Evolutionary conservation across 2,329 filamentous ascomycete genomes (phyloP).

Genomic region (Neonectria magnoliae): DNA sequence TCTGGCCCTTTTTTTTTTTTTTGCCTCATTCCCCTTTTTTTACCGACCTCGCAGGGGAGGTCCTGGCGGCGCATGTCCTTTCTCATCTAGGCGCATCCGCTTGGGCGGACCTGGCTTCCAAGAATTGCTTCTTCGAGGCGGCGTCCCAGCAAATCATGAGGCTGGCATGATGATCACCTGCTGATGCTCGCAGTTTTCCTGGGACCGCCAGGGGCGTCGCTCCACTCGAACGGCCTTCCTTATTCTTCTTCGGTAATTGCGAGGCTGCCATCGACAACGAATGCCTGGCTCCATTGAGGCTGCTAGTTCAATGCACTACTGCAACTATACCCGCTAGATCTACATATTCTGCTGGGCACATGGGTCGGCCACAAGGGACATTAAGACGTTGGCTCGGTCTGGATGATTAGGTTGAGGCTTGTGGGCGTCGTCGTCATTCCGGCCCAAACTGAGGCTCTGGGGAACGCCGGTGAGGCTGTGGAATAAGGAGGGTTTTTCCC

Average conservation of each 20-base stretch:
- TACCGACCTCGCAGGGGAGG: conserved; percentile 10
- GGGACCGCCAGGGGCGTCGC: neutral
- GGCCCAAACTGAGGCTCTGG: conserved; percentile 20
- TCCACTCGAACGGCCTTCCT: conserved; percentile 5
- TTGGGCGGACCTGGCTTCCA: conserved; percentile 28
- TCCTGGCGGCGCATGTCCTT: conserved; percentile 18
- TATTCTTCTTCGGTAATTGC: conserved; percentile 9
- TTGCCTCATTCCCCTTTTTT: conserved; percentile 12
- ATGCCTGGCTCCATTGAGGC: neutral
- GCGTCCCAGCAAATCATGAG: conserved; percentile 29
- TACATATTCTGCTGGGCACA: conserved; percentile 10
- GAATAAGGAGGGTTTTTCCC: conserved; percentile 5
- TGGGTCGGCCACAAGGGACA: conserved; percentile 20
- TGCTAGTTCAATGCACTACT: conserved; percentile 15
- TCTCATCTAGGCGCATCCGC: conserved; percentile 32
- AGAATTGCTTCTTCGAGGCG: conserved; percentile 21
- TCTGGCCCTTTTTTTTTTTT: too few relatives aligned
- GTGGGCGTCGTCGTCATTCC: conserved; percentile 6
- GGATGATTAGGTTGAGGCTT: conserved; percentile 16
- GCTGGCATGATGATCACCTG: conserved; percentile 13
- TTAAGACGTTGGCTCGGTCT: conserved; percentile 6
- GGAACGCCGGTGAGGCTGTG: neutral
- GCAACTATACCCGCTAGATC: conserved; percentile 31
- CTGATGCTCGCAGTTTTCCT: neutral
- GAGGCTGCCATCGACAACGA: conserved; percentile 7